Evolutionary conservation across 352 stramenopile species (phyloP), one percentile per base, ranked within the genome.

Genomic region (Globisporangium radiosum): DNA sequence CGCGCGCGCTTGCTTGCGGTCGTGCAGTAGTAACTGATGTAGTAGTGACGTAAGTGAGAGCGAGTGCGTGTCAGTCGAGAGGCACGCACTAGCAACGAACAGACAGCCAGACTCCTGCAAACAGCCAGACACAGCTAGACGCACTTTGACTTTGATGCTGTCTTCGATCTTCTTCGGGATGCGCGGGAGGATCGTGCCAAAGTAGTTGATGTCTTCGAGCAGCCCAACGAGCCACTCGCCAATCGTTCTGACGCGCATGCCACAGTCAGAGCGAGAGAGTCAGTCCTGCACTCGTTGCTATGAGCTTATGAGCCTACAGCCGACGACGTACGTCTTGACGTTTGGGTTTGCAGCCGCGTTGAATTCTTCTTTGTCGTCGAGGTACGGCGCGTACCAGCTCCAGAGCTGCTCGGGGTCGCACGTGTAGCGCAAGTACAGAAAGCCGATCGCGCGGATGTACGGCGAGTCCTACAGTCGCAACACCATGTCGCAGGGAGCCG

Each of bases 351-450:
- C 72, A 2, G 84, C 83, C 7, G 90, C 88, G 54, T 90, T 90
- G 62, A 98, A 95, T 68, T 95, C 83, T 65, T 99, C 94, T 1
- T 88, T 64, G 69, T 99, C 96, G 60, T 98, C 89, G 42, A 99
- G 55, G 63, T 97, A 99, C n/a, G 91, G 91, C 69, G 97, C 81
- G 56, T 96, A 97, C 92, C 94, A 99, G 50, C 64, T 77, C 90
- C 89, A 99, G 5, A 99, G 79, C 53, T 89, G 70, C 50, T 93
- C 82, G 0, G 97, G 96, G 42, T 98, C 86, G 60, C 85, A 95
- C 14, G 92, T 94, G 76, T 98, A 99, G 40, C 97, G 81, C 15
- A 99, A 79, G 64, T 99, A 99, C n/a, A 99, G 75, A 67, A 99
- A 98, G 0, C 96, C 97, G 25, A 99, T 80, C 4, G 85, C 94